phyloP scores from a whole-genome alignment of 441 rosid species.

The Breynia disticha region DNA sequence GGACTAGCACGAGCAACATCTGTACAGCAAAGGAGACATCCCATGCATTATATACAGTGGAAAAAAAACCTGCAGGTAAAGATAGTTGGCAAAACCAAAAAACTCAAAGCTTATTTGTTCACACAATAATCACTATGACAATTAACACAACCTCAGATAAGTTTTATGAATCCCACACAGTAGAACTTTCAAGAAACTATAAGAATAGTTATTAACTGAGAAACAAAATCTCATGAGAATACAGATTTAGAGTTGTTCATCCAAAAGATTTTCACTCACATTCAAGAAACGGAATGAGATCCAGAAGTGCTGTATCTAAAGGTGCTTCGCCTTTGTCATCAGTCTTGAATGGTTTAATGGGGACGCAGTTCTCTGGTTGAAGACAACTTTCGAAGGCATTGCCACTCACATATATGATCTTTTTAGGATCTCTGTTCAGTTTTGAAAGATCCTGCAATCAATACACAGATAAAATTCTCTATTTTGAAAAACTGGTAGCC shows the following conservation, averaged over 20 bases:
- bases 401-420: conserved; percentile 68
- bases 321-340: conserved; percentile 28
- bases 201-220: no score
- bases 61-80: no score
- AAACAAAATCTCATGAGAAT: no score
- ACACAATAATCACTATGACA: no score
- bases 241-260: neutral
- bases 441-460: conserved; percentile 77
- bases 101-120: no score
- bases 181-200: no score
- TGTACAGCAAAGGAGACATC: conserved; percentile 19
- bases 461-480: conserved; percentile 6
- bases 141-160: no score
- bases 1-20: conserved; percentile 82
- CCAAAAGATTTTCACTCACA: conserved; percentile 38
- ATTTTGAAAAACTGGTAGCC: conserved; percentile 1
- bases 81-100: no score
- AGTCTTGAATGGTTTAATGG: conserved; percentile 66
- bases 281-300: conserved; percentile 95
- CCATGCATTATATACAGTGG: neutral
- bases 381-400: conserved; percentile 70
- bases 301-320: conserved; percentile 71
- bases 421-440: conserved; percentile 79
- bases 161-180: no score
- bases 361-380: conserved; percentile 81